Conservation (phyloP, 306 rosid species). For the Spatholobus suberectus region DNA sequence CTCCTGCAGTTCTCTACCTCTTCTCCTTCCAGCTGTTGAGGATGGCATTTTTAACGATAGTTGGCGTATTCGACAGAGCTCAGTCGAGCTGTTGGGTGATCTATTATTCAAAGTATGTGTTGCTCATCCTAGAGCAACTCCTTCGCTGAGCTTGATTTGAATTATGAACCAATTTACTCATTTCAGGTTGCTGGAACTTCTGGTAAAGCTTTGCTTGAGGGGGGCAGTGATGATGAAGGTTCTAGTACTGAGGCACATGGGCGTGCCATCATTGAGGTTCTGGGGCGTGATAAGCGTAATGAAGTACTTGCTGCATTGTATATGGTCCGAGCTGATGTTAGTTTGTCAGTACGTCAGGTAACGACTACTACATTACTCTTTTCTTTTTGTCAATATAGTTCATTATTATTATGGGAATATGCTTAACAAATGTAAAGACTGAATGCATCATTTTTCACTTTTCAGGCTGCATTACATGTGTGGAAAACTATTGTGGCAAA, state of each 20-base stretch:
- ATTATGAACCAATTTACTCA: constrained; percentile 29
- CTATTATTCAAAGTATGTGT: constrained; percentile 85
- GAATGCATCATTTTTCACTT: constrained; percentile 8
- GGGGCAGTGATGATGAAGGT: constrained; percentile 99
- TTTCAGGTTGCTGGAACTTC: constrained; percentile 98
- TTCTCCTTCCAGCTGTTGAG: constrained; percentile 96
- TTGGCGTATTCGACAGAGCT: constrained; percentile 99
- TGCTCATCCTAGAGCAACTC: constrained; percentile 8
- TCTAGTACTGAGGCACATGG: constrained; percentile 99
- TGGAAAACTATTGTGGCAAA: constrained; percentile 99
- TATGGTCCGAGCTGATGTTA: constrained; percentile 97
- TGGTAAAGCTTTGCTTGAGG: constrained; percentile 99
- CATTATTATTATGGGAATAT: neutral
- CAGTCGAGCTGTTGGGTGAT: constrained; percentile 95
- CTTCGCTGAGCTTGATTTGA: constrained; percentile 18
- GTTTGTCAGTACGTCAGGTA: constrained; percentile 99
- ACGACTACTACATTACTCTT: neutral
- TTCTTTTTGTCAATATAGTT: neutral
- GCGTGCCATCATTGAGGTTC: constrained; percentile 94
- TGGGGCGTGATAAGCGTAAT: constrained; percentile 89
- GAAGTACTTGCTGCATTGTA: constrained; percentile 95
- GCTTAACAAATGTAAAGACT: neutral
- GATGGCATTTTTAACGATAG: constrained; percentile 96
- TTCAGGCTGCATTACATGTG: constrained; percentile 96
- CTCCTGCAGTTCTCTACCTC: constrained; percentile 78